These are phyloP conservation scores for Sordariomycetes sp. DNA, from an alignment of 2,329 filamentous ascomycete genomes.

Conservation along the genomic window DNA sequence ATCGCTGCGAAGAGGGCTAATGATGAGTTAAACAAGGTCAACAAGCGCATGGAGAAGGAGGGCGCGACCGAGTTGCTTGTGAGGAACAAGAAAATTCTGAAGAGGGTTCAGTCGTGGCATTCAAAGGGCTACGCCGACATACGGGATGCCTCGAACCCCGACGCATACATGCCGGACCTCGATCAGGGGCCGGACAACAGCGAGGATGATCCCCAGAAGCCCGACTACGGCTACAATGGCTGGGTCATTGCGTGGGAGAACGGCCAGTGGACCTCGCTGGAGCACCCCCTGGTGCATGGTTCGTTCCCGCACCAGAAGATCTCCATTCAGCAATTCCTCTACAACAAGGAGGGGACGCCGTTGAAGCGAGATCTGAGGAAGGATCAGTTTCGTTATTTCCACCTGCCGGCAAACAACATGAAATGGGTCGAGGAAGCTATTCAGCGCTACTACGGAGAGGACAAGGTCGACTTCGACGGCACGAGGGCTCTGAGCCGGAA, in stretches of 20 bases:
- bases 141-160: constrained; percentile 5
- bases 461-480: constrained; percentile 8
- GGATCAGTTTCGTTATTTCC: constrained; percentile 13
- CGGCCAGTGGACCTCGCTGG: constrained; percentile 6
- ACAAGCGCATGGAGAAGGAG: constrained; percentile 6
- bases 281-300: constrained; percentile 9
- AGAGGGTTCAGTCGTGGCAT: constrained; percentile 7
- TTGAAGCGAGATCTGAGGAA: constrained; percentile 8
- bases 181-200: constrained; percentile 2
- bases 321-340: constrained; percentile 11
- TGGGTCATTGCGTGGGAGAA: constrained; percentile 9
- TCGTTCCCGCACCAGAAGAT: constrained; percentile 13
- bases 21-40: constrained; percentile 7
- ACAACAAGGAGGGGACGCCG: constrained; percentile 10
- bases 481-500: constrained; percentile 6
- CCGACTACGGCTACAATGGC: constrained; percentile 10
- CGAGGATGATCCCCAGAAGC: constrained; percentile 9
- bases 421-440: constrained; percentile 15
- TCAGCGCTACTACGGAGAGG: constrained; percentile 10
- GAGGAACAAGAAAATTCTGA: constrained; percentile 6
- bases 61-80: neutral
- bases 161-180: constrained; percentile 7
- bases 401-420: constrained; percentile 18
- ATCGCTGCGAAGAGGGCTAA: constrained; percentile 5
- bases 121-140: constrained; percentile 4